phyloP scores from a whole-genome alignment of 2,329 filamentous ascomycete species.

The Cordyceps cicadae region DNA sequence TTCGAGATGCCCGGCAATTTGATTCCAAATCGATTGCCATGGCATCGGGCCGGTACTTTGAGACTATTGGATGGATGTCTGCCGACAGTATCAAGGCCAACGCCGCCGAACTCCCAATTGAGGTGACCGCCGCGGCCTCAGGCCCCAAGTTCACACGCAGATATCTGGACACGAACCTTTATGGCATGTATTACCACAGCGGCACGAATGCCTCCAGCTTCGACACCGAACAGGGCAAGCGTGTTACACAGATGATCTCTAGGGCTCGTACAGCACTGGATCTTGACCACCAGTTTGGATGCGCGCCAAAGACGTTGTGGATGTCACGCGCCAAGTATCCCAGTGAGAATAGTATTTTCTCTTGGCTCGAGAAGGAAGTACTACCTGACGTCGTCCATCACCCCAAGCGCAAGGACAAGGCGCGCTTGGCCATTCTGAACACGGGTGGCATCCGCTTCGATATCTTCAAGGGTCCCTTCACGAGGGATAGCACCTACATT shows the following conservation, averaged over 20 bases:
- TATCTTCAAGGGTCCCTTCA: conserved; percentile 87
- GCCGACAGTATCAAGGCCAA: conserved; percentile 53
- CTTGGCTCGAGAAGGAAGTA: conserved; percentile 68
- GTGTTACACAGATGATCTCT: conserved; percentile 62
- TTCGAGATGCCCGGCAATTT: conserved; percentile 74
- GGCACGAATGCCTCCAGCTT: conserved; percentile 65
- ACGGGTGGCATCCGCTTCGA: conserved; percentile 92
- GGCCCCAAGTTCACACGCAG: conserved; percentile 59
- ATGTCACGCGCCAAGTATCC: conserved; percentile 72
- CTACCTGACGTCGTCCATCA: conserved; percentile 59
- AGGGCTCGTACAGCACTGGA: conserved; percentile 60
- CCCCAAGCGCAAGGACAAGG: conserved; percentile 46
- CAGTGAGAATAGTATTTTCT: conserved; percentile 65
- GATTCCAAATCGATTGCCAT: conserved; percentile 72
- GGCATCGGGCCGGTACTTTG: conserved; percentile 85
- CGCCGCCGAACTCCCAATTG: conserved; percentile 16
- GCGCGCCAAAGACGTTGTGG: conserved; percentile 73
- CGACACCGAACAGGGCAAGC: conserved; percentile 63
- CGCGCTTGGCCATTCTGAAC: conserved; percentile 71
- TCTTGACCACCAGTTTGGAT: conserved; percentile 71
- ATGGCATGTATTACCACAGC: conserved; percentile 74
- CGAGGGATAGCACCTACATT: conserved; percentile 75
- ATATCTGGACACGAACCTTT: conserved; percentile 92
- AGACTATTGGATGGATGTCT: conserved; percentile 91
- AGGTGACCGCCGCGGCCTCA: conserved; percentile 20